A percentile compares a stretch with the other conserved stretches of the same genome.
Conservation (phyloP, 768 basidiomycete species). For the Melanogaster broomeanus region DNA sequence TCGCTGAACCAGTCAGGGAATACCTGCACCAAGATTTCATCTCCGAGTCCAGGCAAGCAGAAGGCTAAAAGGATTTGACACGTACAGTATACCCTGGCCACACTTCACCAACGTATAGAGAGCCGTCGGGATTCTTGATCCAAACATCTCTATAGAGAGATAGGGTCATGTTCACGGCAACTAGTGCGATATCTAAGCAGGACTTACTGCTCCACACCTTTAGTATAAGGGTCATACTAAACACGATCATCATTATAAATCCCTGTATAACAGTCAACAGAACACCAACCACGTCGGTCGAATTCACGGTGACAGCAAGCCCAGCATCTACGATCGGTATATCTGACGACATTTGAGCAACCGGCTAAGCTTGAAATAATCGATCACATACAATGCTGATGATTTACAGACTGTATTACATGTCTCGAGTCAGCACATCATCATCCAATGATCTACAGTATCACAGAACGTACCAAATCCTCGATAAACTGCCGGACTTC, state of each 20-base stretch:
- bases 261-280: not conserved
- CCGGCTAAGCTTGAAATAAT: slow-evolving; percentile 35
- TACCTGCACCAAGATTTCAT: slow-evolving; percentile 58
- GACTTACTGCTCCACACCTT: slow-evolving; percentile 54
- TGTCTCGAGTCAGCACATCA: no score
- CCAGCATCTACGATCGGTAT: slow-evolving; percentile 70
- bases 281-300: slow-evolving; percentile 55
- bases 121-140: slow-evolving; percentile 69
- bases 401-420: not conserved
- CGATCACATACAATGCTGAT: slow-evolving; percentile 11
- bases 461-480: slow-evolving; percentile 62
- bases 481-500: slow-evolving; percentile 51
- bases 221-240: slow-evolving; percentile 65
- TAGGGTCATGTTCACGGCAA: slow-evolving; percentile 35
- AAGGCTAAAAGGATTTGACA: not conserved
- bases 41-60: slow-evolving; percentile 33
- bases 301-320: slow-evolving; percentile 53
- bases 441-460: slow-evolving; percentile 54
- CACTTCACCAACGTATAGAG: slow-evolving; percentile 71
- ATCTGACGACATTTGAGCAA: slow-evolving; percentile 34
- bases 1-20: slow-evolving; percentile 59
- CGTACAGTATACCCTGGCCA: slow-evolving; percentile 74
- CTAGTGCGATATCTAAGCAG: slow-evolving; percentile 14
- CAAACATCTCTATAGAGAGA: slow-evolving; percentile 56
- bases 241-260: no score